phyloP scores from a whole-genome alignment of 2,329 filamentous ascomycete genomes.

The Pseudocercospora eumusae region DNA sequence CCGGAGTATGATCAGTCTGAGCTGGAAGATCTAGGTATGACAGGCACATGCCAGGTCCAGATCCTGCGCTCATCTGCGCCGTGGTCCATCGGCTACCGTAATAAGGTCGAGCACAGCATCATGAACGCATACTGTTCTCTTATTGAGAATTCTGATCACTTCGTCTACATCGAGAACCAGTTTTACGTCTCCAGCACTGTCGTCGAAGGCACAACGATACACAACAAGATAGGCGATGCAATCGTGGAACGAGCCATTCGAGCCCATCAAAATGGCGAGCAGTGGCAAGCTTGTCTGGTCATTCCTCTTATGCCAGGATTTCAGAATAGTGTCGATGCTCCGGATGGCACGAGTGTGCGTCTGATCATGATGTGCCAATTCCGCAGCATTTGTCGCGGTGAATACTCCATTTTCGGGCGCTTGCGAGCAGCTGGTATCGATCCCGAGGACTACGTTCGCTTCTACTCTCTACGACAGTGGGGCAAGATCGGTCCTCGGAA shows the following conservation, averaged over 20 bases:
- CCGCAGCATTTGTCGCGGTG: constrained; percentile 90
- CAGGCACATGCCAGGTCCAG: constrained; percentile 94
- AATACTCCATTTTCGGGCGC: constrained; percentile 86
- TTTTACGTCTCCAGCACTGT: constrained; percentile 96
- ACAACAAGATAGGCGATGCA: constrained; percentile 92
- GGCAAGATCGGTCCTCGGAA: constrained; percentile 83
- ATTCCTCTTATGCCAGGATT: constrained; percentile 98
- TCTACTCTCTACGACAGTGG: constrained; percentile 91
- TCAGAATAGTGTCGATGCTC: constrained; percentile 91
- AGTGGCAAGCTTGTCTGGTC: constrained; percentile 86
- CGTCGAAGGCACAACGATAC: constrained; percentile 81
- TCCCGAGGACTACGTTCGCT: constrained; percentile 91
- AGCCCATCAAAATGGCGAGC: constrained; percentile 78
- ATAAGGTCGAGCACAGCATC: constrained; percentile 88
- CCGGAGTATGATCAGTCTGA: constrained; percentile 88
- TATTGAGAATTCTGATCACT: constrained; percentile 93
- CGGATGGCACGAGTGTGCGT: constrained; percentile 90
- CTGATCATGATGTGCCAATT: constrained; percentile 97
- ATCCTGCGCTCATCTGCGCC: constrained; percentile 85
- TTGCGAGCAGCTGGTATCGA: constrained; percentile 79
- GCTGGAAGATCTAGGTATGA: constrained; percentile 81
- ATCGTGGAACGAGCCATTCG: constrained; percentile 87
- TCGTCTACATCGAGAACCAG: constrained; percentile 98
- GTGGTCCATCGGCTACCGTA: constrained; percentile 86
- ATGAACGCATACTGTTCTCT: constrained; percentile 93